Base-by-base conservation (phyloP, 768 basidiomycete genomes). In the Lactifluus echinatus region DNA sequence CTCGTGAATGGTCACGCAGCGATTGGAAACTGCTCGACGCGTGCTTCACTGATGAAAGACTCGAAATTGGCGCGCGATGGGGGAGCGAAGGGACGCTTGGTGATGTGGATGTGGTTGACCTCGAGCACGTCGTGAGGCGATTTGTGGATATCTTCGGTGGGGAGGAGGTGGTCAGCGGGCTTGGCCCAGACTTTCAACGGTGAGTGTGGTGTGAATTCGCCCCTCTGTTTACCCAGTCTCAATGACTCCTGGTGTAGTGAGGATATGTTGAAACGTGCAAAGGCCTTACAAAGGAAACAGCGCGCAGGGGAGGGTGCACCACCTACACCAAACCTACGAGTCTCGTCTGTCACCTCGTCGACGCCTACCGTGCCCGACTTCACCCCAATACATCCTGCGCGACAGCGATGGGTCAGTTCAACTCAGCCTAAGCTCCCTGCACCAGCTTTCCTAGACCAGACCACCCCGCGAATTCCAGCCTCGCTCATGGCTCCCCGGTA, bases 11-110 rank as follows among this genome's bases (percentile, higher is more conserved):
- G 90, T 74, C 76, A 3, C 85, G 84, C 65, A 79, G 79, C 21
- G 86, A 91, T 50, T 93, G 90, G 90, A 90, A 86, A 67, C 66
- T 75, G 47, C 74, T 93, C 48, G 90, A 93, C 68, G 79, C 79
- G 23, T 89, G 87, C 64, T 85, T 91, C 60, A 84, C 85, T 11
- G 85, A 87, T 52, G 82, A 85, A 66, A 74, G 86, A 31, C 68
- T 86, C 14, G 75, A 76, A 2, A 62, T 80, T 45, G 81, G 75
- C 2, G 68, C 61, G 62, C 66, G 57, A 37, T 64, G 49, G 56
- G 62, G 68, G 26, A 47, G 66, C 2, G 48, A 63, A 42, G 71
- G 74, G 37, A 67, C 68, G 8, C 61, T 85, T 44, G 84, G 76
- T 0, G 71, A 78, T 42, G 79, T 78, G 8, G 79, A 81, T 40